Conservation (phyloP, 495 filamentous ascomycete species). For the Durotheca rogersii region DNA sequence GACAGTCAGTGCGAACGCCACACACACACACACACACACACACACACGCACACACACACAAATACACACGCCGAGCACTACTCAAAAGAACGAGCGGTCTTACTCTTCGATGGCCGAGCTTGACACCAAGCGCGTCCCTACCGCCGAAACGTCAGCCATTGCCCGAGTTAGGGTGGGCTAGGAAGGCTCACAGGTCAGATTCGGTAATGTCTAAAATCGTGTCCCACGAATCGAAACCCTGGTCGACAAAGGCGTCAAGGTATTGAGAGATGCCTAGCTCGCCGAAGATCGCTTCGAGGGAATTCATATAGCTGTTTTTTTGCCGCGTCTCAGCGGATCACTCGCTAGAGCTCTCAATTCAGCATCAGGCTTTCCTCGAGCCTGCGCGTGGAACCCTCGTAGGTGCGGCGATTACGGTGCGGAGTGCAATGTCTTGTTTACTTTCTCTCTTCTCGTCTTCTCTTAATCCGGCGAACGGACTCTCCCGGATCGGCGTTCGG, state of each 20-base stretch:
- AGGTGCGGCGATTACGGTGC: conserved; percentile 49
- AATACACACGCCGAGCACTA: too few species aligned
- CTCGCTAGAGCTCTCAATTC: conserved; percentile 15
- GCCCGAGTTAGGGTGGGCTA: neutral
- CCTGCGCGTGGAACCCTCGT: conserved; percentile 52
- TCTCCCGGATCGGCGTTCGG: conserved; percentile 5
- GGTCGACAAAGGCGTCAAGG: conserved; percentile 64
- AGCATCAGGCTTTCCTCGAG: conserved; percentile 20
- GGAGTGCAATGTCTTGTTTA: conserved; percentile 27
- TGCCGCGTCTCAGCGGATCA: conserved; percentile 31
- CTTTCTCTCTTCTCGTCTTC: too few species aligned
- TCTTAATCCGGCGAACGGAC: too few species aligned
- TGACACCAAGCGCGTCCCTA: conserved; percentile 68
- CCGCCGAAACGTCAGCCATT: conserved; percentile 17
- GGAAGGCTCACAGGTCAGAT: conserved; percentile 65
- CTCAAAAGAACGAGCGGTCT: conserved; percentile 22
- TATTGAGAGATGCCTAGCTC: conserved; percentile 75
- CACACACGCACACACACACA: too few species aligned
- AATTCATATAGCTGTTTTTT: conserved; percentile 40
- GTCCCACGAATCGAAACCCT: conserved; percentile 81
- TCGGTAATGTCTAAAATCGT: conserved; percentile 78
- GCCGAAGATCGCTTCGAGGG: conserved; percentile 59
- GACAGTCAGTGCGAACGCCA: conserved; percentile 11
- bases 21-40: conserved; percentile 75
- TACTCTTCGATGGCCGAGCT: conserved; percentile 77